A percentile compares a stretch with the other conserved stretches of the same genome.
Evolutionary conservation across 495 filamentous ascomycete species (phyloP).

Genomic region (Neurospora sp.): DNA sequence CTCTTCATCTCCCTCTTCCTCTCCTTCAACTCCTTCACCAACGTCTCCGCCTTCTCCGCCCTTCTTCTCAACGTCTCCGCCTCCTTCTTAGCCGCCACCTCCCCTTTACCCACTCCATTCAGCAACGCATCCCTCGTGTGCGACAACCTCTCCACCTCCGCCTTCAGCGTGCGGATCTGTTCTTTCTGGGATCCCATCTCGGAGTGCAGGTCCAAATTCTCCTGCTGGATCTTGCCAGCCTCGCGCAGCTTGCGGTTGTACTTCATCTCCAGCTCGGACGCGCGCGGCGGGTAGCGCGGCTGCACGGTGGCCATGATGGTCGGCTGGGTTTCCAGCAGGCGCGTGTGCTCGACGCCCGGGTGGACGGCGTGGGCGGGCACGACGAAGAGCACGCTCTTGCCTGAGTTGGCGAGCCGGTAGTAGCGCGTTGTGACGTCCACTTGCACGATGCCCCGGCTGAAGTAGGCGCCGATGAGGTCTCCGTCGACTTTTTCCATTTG

Average conservation of each 20-base stretch:
- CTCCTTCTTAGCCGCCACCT: constrained; percentile 5
- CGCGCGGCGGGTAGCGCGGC: constrained; percentile 23
- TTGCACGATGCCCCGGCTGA: constrained; percentile 29
- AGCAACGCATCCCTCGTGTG: constrained; percentile 8
- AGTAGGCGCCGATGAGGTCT: constrained; percentile 9
- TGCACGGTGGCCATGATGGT: constrained; percentile 32
- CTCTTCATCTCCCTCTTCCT: constrained; percentile 1
- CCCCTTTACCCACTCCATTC: constrained; percentile 9
- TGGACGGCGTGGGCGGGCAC: constrained; percentile 38
- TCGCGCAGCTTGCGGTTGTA: constrained; percentile 8
- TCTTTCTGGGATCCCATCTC: constrained; percentile 1
- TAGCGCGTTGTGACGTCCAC: constrained; percentile 36
- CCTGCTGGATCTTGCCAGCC: constrained; percentile 5
- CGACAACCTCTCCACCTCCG: constrained; percentile 11
- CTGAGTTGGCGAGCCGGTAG: constrained; percentile 34
- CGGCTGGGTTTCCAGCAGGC: constrained; percentile 31
- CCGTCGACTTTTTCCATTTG: neutral
- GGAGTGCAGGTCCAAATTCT: neutral
- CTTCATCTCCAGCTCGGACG: constrained; percentile 26
- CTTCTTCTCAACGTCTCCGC: constrained; percentile 1
- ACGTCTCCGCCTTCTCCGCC: constrained; percentile 4
- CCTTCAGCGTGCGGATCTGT: constrained; percentile 8
- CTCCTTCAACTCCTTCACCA: constrained; percentile 5
- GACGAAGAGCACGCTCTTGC: constrained; percentile 35
- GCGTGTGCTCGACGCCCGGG: constrained; percentile 30